Percentiles rank a stretch among this genome's conserved stretches.
Evolutionary conservation across 2,329 filamentous ascomycete species (phyloP).

Genomic region (Cryphonectria radicalis): DNA sequence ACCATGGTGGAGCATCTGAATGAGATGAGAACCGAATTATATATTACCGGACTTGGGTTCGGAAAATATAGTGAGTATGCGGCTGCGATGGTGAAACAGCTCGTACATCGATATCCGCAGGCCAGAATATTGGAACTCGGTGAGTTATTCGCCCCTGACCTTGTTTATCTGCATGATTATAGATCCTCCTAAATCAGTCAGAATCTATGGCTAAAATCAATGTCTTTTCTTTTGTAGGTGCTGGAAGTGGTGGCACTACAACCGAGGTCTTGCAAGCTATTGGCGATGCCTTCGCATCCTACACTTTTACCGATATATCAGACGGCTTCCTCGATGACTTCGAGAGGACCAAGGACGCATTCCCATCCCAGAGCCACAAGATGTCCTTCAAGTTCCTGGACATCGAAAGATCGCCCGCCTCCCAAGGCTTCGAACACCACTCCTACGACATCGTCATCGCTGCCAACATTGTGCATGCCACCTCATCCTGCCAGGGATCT

Average conservation of each 20-base stretch:
- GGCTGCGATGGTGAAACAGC: background rate
- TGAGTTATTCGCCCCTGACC: background rate
- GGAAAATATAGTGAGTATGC: background rate
- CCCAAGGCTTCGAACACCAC: conserved; percentile 7
- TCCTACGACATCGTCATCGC: conserved; percentile 36
- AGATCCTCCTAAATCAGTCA: background rate
- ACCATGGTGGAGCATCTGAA: background rate
- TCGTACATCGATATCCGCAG: background rate
- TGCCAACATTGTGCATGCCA: conserved; percentile 38
- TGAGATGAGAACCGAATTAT: background rate
- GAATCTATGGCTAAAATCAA: background rate
- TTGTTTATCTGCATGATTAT: too few species aligned
- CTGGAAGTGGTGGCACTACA: background rate
- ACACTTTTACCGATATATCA: background rate
- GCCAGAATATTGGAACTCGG: background rate
- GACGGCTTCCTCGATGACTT: background rate
- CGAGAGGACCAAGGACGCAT: background rate
- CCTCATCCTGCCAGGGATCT: background rate
- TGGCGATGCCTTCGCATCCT: background rate
- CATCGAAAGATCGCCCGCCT: background rate
- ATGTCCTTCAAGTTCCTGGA: background rate
- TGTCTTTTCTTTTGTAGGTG: background rate
- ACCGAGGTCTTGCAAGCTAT: background rate
- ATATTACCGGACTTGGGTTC: background rate
- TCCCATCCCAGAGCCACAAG: background rate